Percentiles rank a stretch among this genome's conserved stretches.
Conservation (phyloP, 768 basidiomycete species). For the Termitomyces sp. region DNA sequence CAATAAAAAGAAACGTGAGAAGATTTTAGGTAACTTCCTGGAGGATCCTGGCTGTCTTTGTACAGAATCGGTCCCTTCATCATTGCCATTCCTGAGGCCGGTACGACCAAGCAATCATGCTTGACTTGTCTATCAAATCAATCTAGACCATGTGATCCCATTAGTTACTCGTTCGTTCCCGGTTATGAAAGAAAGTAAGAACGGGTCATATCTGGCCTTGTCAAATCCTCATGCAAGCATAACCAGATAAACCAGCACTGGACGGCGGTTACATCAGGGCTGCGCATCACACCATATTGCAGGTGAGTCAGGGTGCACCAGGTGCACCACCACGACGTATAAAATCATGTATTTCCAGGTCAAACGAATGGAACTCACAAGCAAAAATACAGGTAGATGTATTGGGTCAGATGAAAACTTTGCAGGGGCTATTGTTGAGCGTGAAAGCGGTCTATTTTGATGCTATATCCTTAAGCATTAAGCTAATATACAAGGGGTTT, state of each 20-base stretch:
- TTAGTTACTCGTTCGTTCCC: conserved; percentile 7
- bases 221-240: conserved; percentile 50
- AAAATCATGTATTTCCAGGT: conserved; percentile 43
- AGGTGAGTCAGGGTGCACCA: conserved; percentile 27
- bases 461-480: conserved; percentile 17
- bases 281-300: conserved; percentile 8
- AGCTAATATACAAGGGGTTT: conserved; percentile 20
- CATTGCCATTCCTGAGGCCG: neutral
- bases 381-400: conserved; percentile 9
- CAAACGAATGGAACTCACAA: conserved; percentile 2
- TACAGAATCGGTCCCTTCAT: too few species aligned
- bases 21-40: neutral
- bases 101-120: neutral
- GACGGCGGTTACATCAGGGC: conserved; percentile 43
- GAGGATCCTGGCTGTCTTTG: neutral
- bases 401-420: neutral
- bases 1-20: neutral
- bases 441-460: conserved; percentile 14
- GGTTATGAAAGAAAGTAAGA: neutral
- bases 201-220: conserved; percentile 86
- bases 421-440: neutral
- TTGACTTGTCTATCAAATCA: neutral
- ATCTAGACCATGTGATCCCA: neutral
- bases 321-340: conserved; percentile 60
- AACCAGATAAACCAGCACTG: conserved; percentile 43